Percentiles rank a stretch among this genome's conserved stretches.
Evolutionary conservation across 192 early-diverging fungal genomes (phyloP).

Genomic region (Coemansia sp.): DNA sequence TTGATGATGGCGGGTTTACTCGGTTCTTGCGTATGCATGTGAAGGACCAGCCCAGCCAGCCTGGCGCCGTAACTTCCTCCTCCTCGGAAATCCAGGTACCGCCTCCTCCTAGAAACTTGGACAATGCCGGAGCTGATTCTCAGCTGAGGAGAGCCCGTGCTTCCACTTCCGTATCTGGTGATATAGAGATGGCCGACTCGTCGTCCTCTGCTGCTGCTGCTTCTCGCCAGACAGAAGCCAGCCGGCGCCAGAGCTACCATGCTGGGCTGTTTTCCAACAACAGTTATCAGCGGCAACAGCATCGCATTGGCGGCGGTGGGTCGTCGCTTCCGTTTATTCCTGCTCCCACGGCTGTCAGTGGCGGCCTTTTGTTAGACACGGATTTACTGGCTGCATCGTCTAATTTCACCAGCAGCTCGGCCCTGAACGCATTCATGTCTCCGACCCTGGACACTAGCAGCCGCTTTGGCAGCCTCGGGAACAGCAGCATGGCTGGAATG

Average conservation of each 20-base stretch:
- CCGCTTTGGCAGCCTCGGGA: conserved; percentile 4
- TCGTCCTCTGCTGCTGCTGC: not conserved
- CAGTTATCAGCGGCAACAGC: conserved; percentile 13
- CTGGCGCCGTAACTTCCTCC: conserved; percentile 12
- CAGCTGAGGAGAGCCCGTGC: conserved; percentile 20
- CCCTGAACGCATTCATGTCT: conserved; percentile 27
- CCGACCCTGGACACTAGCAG: conserved; percentile 12
- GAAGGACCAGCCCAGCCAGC: conserved; percentile 38
- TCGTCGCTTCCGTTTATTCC: conserved; percentile 4
- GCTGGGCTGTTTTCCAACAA: not conserved
- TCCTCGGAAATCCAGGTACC: not conserved
- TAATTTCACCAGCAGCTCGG: conserved; percentile 25
- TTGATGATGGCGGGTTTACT: conserved; percentile 56
- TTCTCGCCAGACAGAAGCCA: not conserved
- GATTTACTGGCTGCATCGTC: conserved; percentile 30
- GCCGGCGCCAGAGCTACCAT: not conserved
- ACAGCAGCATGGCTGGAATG: conserved; percentile 9
- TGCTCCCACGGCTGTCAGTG: conserved; percentile 35
- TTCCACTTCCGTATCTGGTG: not conserved
- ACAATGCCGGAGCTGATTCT: not conserved
- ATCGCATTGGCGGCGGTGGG: not conserved
- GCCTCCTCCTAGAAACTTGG: not conserved
- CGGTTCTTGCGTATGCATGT: conserved; percentile 54
- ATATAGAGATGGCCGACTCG: conserved; percentile 26
- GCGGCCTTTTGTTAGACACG: conserved; percentile 33